These are phyloP conservation scores for Pseudocercospora eumusae DNA, from an alignment of 2,329 filamentous ascomycete genomes.

Conservation along the genomic window DNA sequence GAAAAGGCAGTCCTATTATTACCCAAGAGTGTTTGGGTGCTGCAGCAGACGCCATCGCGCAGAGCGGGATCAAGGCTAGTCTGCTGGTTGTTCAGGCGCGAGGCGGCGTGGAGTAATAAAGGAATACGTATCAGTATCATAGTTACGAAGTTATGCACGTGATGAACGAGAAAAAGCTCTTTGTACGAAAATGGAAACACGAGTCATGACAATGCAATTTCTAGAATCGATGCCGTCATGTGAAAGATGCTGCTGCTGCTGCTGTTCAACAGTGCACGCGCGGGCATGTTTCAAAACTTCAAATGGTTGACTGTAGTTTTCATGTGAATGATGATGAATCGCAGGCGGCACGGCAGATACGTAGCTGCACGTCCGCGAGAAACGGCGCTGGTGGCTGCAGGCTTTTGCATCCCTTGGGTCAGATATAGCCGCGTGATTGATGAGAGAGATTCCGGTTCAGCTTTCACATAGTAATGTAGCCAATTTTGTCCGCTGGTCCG, in stretches of 20 bases:
- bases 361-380: slow-evolving; percentile 14
- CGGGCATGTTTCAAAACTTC: background rate
- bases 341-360: slow-evolving; percentile 9
- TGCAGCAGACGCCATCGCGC: slow-evolving; percentile 62
- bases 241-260: background rate
- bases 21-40: slow-evolving; percentile 57
- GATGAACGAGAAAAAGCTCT: background rate
- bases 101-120: slow-evolving; percentile 16
- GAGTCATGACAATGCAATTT: background rate
- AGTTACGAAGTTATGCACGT: background rate
- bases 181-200: background rate
- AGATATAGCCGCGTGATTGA: slow-evolving; percentile 20
- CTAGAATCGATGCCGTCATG: background rate
- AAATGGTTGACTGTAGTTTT: slow-evolving; percentile 11
- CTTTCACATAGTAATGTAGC: no score
- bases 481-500: slow-evolving; percentile 5
- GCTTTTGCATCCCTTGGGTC: slow-evolving; percentile 12
- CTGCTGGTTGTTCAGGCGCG: slow-evolving; percentile 69
- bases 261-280: no score
- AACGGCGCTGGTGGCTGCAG: slow-evolving; percentile 8
- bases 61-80: slow-evolving; percentile 63
- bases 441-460: slow-evolving; percentile 1
- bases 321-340: slow-evolving; percentile 7
- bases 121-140: slow-evolving; percentile 10
- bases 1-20: slow-evolving; percentile 35